Percentiles rank a stretch among this genome's conserved stretches.
Conservation (phyloP, 495 filamentous ascomycete species). For the Neurospora pannonica region DNA sequence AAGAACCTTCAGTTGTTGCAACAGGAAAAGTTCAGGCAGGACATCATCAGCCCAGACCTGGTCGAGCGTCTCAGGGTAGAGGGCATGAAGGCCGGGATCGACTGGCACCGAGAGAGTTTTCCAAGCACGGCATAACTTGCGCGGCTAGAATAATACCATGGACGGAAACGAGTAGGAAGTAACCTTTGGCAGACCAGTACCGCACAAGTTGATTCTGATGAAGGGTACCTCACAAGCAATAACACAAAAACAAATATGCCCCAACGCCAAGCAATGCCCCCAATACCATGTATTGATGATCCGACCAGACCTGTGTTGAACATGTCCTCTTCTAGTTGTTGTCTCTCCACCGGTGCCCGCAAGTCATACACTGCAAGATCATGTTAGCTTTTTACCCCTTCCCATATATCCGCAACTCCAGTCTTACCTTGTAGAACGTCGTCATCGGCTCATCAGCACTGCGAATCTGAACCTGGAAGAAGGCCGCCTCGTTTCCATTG, state of each 20-base stretch:
- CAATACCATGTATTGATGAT: slow-evolving; percentile 10
- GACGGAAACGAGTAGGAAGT: not conserved
- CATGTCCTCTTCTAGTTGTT: slow-evolving; percentile 24
- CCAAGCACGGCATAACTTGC: not conserved
- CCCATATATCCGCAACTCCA: not conserved
- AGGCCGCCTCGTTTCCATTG: slow-evolving; percentile 71
- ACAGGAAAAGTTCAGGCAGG: slow-evolving; percentile 70
- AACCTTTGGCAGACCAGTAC: not conserved
- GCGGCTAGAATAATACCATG: not conserved
- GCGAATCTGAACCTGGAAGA: slow-evolving; percentile 93
- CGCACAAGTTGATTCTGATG: not conserved
- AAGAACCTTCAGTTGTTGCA: slow-evolving; percentile 74
- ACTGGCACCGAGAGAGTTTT: slow-evolving; percentile 35
- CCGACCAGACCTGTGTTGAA: not conserved
- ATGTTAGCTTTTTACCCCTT: slow-evolving; percentile 10
- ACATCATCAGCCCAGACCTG: slow-evolving; percentile 68
- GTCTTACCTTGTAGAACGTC: slow-evolving; percentile 74
- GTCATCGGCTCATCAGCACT: slow-evolving; percentile 99
- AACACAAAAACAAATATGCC: slow-evolving; percentile 7
- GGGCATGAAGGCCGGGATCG: slow-evolving; percentile 40
- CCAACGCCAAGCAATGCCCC: slow-evolving; percentile 17
- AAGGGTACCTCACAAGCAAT: slow-evolving; percentile 4
- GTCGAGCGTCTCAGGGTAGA: slow-evolving; percentile 52
- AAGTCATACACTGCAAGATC: slow-evolving; percentile 46
- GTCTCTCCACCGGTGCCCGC: slow-evolving; percentile 48